Conservation (phyloP, 2,329 filamentous ascomycete genomes). For the Cladosporium sphaerospermum region DNA sequence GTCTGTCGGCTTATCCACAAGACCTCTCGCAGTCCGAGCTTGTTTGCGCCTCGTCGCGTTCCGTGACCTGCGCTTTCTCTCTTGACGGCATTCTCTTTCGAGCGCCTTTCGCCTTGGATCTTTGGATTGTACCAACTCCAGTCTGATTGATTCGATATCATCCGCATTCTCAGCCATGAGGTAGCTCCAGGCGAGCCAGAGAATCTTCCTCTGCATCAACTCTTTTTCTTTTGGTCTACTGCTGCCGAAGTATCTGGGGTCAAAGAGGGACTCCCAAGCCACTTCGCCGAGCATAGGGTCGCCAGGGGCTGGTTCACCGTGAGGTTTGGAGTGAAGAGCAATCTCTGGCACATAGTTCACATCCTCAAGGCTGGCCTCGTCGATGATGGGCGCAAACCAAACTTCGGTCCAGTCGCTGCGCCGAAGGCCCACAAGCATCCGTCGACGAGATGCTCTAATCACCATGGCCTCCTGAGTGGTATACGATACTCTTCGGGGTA, state of each 20-base stretch:
- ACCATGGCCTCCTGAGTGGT: not conserved
- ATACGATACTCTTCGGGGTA: too few species aligned
- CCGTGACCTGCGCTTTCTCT: not conserved
- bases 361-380: not conserved
- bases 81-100: not conserved
- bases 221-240: not conserved
- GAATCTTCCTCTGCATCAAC: not conserved
- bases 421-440: not conserved
- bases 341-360: not conserved
- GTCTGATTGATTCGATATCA: not conserved
- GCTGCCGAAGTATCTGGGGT: not conserved
- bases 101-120: not conserved
- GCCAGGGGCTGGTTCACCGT: not conserved
- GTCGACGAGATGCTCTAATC: not conserved
- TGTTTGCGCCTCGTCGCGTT: not conserved
- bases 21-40: not conserved
- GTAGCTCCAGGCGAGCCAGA: not conserved
- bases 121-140: not conserved
- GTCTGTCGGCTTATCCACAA: not conserved
- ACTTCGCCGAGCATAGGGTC: slow-evolving; percentile 1
- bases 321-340: not conserved
- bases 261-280: not conserved
- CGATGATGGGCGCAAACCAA: not conserved
- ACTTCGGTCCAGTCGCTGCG: not conserved
- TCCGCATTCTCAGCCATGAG: not conserved